Percentiles rank a stretch among this genome's conserved stretches.
These are phyloP conservation scores for Colletotrichum kahawae DNA, from an alignment of 2,329 filamentous ascomycete genomes.

Conservation along the genomic window DNA sequence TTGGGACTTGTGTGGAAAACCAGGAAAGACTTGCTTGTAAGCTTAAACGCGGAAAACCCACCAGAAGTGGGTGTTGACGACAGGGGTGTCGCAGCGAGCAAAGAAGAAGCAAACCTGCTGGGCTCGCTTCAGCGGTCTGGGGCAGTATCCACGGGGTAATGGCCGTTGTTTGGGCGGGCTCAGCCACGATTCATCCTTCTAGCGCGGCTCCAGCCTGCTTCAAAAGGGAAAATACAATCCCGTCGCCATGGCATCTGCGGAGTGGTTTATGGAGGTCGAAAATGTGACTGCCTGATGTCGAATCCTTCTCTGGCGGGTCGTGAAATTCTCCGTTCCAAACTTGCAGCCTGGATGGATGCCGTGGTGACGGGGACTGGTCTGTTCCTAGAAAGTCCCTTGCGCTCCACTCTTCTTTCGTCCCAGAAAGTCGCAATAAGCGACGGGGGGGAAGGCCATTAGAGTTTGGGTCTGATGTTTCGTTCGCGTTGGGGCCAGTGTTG, in stretches of 20 bases:
- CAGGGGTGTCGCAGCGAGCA: neutral
- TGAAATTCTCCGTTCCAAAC: neutral
- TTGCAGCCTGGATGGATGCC: neutral
- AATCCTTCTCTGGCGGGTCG: neutral
- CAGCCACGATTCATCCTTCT: conserved; percentile 18
- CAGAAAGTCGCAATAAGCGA: neutral
- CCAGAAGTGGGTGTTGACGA: neutral
- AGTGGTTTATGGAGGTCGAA: neutral
- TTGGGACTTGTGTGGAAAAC: neutral
- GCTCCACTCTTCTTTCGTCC: neutral
- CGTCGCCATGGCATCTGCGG: neutral
- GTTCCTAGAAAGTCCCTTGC: neutral
- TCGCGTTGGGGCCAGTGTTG: neutral
- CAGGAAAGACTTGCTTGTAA: conserved; percentile 3
- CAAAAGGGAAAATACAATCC: neutral
- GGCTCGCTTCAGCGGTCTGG: neutral
- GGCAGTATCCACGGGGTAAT: neutral
- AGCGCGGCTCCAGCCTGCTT: neutral
- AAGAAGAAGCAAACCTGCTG: neutral
- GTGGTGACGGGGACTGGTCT: neutral
- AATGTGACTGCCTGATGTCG: neutral
- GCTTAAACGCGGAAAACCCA: conserved; percentile 14
- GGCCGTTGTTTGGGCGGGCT: neutral
- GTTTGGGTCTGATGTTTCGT: conserved; percentile 12
- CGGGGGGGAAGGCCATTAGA: neutral